These are phyloP conservation scores for Globisporangium abappressorium DNA, from an alignment of 352 stramenopile species.

Conservation along the genomic window DNA sequence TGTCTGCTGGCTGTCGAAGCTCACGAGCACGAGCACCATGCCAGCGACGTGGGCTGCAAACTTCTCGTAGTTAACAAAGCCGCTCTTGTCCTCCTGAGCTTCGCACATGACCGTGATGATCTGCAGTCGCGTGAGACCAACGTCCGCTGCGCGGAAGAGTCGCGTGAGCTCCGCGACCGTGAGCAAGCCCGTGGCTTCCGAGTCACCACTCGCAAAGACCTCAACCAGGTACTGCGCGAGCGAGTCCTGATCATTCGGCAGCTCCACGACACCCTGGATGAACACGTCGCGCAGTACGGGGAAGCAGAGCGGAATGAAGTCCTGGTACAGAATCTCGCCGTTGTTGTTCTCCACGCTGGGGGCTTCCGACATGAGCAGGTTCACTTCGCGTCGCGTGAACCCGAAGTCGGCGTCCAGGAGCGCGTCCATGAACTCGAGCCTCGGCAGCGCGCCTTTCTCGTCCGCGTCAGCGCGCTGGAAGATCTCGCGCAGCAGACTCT, in stretches of 20 bases:
- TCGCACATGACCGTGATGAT: slow-evolving; percentile 69
- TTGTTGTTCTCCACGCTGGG: slow-evolving; percentile 30
- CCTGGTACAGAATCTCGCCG: slow-evolving; percentile 34
- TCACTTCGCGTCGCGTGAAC: slow-evolving; percentile 67
- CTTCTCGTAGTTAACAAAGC: slow-evolving; percentile 74
- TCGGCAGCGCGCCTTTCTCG: slow-evolving; percentile 40
- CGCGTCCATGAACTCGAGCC: slow-evolving; percentile 62
- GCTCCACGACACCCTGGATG: slow-evolving; percentile 51
- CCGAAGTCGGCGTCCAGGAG: slow-evolving; percentile 71
- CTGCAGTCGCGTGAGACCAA: slow-evolving; percentile 76
- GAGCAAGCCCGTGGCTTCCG: slow-evolving; percentile 57
- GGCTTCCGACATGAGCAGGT: slow-evolving; percentile 68
- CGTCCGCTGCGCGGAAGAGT: slow-evolving; percentile 54
- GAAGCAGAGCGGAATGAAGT: slow-evolving; percentile 69
- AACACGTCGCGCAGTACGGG: slow-evolving; percentile 52
- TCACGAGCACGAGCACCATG: slow-evolving; percentile 68
- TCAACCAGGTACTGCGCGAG: slow-evolving; percentile 71
- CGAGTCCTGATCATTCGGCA: slow-evolving; percentile 60
- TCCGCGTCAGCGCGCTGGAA: slow-evolving; percentile 66
- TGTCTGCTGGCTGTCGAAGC: slow-evolving; percentile 63
- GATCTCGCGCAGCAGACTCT: slow-evolving; percentile 74
- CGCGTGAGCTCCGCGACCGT: slow-evolving; percentile 56
- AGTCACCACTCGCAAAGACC: slow-evolving; percentile 69
- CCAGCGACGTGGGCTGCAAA: slow-evolving; percentile 59
- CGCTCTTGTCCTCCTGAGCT: slow-evolving; percentile 71